These are phyloP conservation scores for Rhynchospora pubera DNA, from an alignment of 176 grass and related monocot genomes.

Conservation along the genomic window DNA sequence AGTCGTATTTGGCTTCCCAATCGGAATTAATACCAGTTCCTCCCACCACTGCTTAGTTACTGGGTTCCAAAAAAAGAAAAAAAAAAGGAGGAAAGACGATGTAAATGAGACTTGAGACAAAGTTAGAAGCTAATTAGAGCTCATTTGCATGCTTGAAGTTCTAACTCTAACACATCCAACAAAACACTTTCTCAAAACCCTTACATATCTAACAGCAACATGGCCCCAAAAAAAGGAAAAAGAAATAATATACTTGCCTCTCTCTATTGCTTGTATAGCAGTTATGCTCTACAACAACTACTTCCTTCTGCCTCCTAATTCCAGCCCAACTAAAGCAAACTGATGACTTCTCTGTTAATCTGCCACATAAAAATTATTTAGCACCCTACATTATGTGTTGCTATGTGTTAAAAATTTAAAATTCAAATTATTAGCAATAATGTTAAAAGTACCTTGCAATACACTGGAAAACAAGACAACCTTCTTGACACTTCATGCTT, in stretches of 20 bases:
- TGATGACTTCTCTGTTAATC: slow-evolving; percentile 1
- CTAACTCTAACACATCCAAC: background rate
- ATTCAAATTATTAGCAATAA: background rate
- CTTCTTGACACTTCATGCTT: background rate
- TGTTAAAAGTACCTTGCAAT: background rate
- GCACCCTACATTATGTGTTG: background rate
- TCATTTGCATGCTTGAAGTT: background rate
- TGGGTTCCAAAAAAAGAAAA: background rate
- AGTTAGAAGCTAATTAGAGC: background rate
- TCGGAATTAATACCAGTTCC: background rate
- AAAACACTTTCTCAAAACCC: background rate
- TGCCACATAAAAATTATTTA: background rate
- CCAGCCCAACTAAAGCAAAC: background rate
- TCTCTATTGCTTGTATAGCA: background rate
- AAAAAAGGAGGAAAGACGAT: background rate
- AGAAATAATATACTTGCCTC: background rate
- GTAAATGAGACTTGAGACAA: background rate
- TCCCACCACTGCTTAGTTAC: background rate
- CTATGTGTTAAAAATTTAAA: background rate
- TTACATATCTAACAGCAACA: slow-evolving; percentile 8
- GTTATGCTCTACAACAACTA: background rate
- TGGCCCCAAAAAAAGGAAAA: background rate
- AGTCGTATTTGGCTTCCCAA: background rate
- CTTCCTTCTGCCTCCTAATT: background rate
- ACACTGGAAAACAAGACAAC: background rate